Conservation (phyloP, 306 rosid species). For the Mucuna pruriens region DNA sequence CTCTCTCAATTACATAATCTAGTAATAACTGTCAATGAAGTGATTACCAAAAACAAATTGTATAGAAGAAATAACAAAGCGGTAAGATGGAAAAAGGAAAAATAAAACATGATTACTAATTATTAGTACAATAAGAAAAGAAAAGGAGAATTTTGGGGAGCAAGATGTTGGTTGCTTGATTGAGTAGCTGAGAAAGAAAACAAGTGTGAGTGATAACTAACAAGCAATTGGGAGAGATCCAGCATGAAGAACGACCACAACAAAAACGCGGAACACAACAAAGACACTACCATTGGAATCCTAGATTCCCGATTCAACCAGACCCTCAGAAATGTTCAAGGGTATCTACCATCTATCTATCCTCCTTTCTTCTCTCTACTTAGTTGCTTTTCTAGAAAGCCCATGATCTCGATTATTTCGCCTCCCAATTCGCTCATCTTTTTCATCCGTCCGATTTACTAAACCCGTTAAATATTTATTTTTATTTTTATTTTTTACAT, state of each 20-base stretch:
- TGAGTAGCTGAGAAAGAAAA: not conserved
- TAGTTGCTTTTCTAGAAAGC: not conserved
- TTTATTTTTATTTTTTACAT: not conserved
- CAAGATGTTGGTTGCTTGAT: not conserved
- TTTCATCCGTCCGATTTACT: constrained; percentile 12
- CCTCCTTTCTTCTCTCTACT: constrained; percentile 17
- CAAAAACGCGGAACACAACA: constrained; percentile 24
- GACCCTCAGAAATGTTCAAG: constrained; percentile 93
- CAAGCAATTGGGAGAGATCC: constrained; percentile 35
- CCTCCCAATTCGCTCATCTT: constrained; percentile 35
- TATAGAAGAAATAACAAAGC: not conserved
- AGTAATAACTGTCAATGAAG: too few relatives aligned
- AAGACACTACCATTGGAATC: constrained; percentile 56
- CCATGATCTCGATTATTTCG: constrained; percentile 32
- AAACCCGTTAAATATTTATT: constrained; percentile 1
- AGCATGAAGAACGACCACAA: constrained; percentile 64
- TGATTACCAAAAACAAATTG: too few relatives aligned
- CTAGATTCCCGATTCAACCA: constrained; percentile 86
- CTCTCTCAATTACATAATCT: too few relatives aligned
- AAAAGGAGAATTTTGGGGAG: not conserved
- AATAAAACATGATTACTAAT: not conserved
- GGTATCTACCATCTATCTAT: constrained; percentile 51
- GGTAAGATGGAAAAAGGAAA: not conserved
- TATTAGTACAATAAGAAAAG: not conserved
- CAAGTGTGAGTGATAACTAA: not conserved